These are phyloP conservation scores for Saccharomyces uvarum DNA, from an alignment of 1,139 yeast species.

Conservation along the genomic window DNA sequence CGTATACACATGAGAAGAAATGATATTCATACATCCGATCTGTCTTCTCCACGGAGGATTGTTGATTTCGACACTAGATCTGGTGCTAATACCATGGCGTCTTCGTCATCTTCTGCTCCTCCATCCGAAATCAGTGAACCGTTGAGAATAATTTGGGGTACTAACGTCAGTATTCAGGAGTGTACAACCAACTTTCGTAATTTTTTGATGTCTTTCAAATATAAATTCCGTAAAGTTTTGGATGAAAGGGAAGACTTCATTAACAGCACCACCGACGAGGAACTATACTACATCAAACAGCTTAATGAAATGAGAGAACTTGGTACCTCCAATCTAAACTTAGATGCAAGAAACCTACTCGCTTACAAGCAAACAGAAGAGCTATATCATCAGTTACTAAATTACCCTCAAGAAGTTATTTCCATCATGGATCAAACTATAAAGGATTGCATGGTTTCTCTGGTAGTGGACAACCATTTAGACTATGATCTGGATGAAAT, in stretches of 20 bases:
- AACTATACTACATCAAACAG: conserved; percentile 63
- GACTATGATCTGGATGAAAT: conserved; percentile 44
- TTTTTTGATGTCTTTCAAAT: conserved; percentile 75
- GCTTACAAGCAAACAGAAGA: conserved; percentile 72
- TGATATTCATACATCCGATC: conserved; percentile 50
- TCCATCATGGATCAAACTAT: conserved; percentile 97
- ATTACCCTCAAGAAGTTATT: conserved; percentile 93
- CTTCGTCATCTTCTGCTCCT: conserved; percentile 25
- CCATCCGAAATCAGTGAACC: conserved; percentile 52
- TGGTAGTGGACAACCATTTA: conserved; percentile 53
- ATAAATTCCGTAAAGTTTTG: conserved; percentile 58
- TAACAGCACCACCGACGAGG: conserved; percentile 57
- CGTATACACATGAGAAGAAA: conserved; percentile 40
- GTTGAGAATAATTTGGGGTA: conserved; percentile 94
- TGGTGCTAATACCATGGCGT: conserved; percentile 13
- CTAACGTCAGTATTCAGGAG: conserved; percentile 88
- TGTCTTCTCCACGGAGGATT: conserved; percentile 45
- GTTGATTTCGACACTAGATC: conserved; percentile 29
- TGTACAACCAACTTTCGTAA: conserved; percentile 72
- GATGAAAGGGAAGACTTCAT: conserved; percentile 42
- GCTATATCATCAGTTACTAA: conserved; percentile 74
- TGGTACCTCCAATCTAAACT: conserved; percentile 74
- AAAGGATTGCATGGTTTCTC: conserved; percentile 79
- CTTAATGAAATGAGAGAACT: conserved; percentile 67
- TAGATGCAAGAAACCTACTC: conserved; percentile 74